Evolutionary conservation across 148 eudicot genomes (phyloP).

Genomic region (Chenopodium berlandieri): DNA sequence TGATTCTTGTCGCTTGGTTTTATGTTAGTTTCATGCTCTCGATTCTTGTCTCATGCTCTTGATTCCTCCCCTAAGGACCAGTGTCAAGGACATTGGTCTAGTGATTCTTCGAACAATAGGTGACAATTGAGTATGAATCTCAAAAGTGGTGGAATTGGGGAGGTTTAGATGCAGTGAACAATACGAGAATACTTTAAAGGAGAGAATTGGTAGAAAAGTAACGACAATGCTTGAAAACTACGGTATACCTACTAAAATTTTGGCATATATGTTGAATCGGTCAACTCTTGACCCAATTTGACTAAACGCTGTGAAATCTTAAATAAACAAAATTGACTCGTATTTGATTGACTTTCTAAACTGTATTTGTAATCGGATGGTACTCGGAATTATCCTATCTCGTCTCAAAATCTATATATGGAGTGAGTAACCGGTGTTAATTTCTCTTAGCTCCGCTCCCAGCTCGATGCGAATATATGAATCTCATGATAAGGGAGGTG

Average conservation of each 20-base stretch:
- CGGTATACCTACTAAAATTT: background rate
- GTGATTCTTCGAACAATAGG: background rate
- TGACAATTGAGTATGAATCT: background rate
- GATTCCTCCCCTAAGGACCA: too few species aligned
- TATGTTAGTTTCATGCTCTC: background rate
- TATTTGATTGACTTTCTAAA: too few species aligned
- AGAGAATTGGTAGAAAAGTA: background rate
- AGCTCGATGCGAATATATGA: too few species aligned
- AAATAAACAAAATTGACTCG: background rate
- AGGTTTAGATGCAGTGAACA: background rate
- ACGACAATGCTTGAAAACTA: too few species aligned
- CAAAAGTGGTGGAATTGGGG: too few species aligned
- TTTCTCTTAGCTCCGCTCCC: too few species aligned
- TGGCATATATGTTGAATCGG: background rate
- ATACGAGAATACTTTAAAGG: background rate
- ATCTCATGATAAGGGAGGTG: background rate
- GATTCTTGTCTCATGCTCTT: background rate
- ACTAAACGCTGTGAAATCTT: too few species aligned
- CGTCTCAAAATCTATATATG: too few species aligned
- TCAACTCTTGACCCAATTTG: background rate
- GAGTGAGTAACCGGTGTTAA: too few species aligned
- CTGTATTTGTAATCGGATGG: too few species aligned
- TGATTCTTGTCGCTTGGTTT: too few species aligned
- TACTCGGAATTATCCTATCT: too few species aligned
- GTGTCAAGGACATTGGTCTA: background rate